Base-by-base conservation (phyloP, 176 grass and related monocot genomes). In the Juncus inflexus region DNA sequence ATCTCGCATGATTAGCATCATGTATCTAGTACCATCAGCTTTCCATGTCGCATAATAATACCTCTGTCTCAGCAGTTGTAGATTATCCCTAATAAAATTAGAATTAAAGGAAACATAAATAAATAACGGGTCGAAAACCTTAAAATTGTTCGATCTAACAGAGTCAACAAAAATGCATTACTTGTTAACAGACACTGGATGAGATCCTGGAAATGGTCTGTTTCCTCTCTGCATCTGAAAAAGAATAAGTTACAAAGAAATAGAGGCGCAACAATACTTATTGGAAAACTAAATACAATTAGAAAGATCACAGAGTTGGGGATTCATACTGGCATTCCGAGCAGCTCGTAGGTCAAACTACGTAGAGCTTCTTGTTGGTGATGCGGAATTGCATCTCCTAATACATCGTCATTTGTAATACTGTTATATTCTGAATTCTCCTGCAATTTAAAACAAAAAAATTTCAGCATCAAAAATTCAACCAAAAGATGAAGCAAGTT, bases 21-120 rank as follows among this genome's bases (percentile, higher is more conserved):
- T 99, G 82, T 99, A 99, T 16, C 95, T 80, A 12, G 95, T 99
- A 54, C 95, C 95, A 35, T 99, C 95, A 71, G 95, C 95, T 77
- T 99, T 99, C 89, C 95, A 99, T 76, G 95, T 94, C 82, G 95
- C 83, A 86, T 87, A 90, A 78, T 99, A 99, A 66, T 99, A 99
- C 50, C 89, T 76, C n/a, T 99, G 95, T 72, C 95, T 99, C 77
- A 99, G 77, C 51, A 99, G 75, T 73, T 99, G 95, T 36, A 99
- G 69, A 74, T 99, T 99, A 3, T 99, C 89, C 15, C 95, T 99
- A 78, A 5, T 9, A 58, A 80, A n/a, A 70, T 40, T 60, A 75
- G 63, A 72, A 19, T 43, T 60, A 38, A 59, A 64, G 55, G 40
- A 62, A 58, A 13, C 43, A 42, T 42, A 47, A 56, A 62, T 10